phyloP scores from a whole-genome alignment of 2,329 filamentous ascomycete genomes.

The Epichloe hybrida region DNA sequence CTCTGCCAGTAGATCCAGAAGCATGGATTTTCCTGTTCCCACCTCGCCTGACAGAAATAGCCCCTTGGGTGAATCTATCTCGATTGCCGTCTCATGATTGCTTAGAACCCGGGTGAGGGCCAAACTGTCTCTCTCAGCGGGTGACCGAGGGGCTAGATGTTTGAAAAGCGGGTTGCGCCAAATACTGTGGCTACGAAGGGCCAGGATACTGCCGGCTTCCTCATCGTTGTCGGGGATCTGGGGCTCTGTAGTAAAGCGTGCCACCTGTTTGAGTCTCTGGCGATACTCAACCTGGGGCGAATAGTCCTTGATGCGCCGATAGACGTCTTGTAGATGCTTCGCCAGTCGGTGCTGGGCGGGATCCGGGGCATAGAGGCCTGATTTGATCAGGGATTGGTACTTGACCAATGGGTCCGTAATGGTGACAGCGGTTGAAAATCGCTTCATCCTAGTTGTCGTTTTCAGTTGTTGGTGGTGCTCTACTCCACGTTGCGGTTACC shows the following conservation, averaged over 20 bases:
- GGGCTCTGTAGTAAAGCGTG: conserved; percentile 25
- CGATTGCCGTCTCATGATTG: conserved; percentile 56
- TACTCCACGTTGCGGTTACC: background rate
- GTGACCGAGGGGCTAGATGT: conserved; percentile 41
- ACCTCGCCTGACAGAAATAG: conserved; percentile 71
- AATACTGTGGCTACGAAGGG: conserved; percentile 39
- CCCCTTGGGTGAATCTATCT: conserved; percentile 58
- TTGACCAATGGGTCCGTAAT: conserved; percentile 64
- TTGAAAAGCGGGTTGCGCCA: conserved; percentile 45
- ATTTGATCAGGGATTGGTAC: conserved; percentile 58
- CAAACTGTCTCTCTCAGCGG: conserved; percentile 40
- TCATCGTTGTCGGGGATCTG: conserved; percentile 17
- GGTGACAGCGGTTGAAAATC: conserved; percentile 35
- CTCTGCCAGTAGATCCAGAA: conserved; percentile 70
- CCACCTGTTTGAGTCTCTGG: conserved; percentile 48
- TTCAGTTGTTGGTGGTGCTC: background rate
- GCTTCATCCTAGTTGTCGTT: conserved; percentile 14
- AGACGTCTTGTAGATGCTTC: conserved; percentile 64
- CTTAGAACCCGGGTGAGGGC: conserved; percentile 58
- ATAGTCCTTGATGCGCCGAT: conserved; percentile 65
- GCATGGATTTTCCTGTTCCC: conserved; percentile 72
- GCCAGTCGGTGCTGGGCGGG: conserved; percentile 60
- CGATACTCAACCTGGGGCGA: conserved; percentile 58
- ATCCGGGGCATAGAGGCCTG: conserved; percentile 54
- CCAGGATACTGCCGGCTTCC: conserved; percentile 26